Evolutionary conservation across 345 rosid genomes (phyloP).

Genomic region (Eucalyptus fibrosa): DNA sequence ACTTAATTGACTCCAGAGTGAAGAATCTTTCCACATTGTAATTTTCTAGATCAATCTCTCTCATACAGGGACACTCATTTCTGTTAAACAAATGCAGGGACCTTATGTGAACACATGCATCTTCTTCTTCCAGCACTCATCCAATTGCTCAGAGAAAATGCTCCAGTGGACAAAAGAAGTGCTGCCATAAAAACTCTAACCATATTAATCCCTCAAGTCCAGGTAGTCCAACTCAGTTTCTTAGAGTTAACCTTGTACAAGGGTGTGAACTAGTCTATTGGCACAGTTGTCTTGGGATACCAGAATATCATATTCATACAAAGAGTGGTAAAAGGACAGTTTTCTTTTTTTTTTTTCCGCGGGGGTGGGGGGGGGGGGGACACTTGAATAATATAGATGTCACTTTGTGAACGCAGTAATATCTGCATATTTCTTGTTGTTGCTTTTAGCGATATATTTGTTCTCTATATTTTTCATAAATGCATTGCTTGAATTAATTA

Average conservation of each 20-base stretch:
- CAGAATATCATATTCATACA: not conserved
- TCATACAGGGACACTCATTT: not conserved
- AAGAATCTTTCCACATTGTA: not conserved
- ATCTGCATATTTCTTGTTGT: not conserved
- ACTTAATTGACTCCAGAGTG: not conserved
- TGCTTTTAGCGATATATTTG: not conserved
- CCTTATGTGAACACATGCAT: slow-evolving; percentile 98
- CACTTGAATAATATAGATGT: not conserved
- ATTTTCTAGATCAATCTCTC: not conserved
- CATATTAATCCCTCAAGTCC: slow-evolving; percentile 88
- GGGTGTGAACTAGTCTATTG: not conserved
- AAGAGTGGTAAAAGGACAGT: not conserved
- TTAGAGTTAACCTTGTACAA: not conserved
- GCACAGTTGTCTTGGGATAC: not conserved
- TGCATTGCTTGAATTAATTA: not conserved
- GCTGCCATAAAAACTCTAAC: slow-evolving; percentile 93
- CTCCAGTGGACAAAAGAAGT: slow-evolving; percentile 71
- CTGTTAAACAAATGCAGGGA: slow-evolving; percentile 33
- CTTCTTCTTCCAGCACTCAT: slow-evolving; percentile 91
- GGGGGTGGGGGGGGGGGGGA: accelerated
- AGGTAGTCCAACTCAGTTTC: slow-evolving; percentile 33
- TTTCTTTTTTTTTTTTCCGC: not conserved
- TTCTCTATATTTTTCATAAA: not conserved
- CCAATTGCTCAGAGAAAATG: slow-evolving; percentile 84
- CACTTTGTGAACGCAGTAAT: not conserved